Conservation (phyloP, 2,329 filamentous ascomycete genomes). For the Colletotrichum viniferum region DNA sequence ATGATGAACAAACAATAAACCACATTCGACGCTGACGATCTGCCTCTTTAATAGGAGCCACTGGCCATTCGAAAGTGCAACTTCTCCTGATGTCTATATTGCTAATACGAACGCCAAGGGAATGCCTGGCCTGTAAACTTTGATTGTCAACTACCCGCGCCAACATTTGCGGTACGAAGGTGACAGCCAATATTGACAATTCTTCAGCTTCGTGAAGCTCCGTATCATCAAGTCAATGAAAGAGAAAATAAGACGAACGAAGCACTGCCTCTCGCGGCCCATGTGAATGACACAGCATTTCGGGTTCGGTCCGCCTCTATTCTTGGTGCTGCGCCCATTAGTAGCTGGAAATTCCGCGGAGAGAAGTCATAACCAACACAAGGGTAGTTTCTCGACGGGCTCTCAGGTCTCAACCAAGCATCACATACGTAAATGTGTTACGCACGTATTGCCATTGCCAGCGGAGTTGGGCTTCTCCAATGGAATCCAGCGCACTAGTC, state of each 20-base stretch:
- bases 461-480: background rate
- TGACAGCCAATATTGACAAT: background rate
- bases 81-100: background rate
- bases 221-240: background rate
- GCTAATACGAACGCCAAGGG: background rate
- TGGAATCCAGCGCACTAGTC: background rate
- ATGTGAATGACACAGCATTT: background rate
- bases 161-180: background rate
- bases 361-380: too few species aligned
- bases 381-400: too few species aligned
- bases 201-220: background rate
- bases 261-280: background rate
- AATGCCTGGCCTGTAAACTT: background rate
- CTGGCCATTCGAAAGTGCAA: accelerated
- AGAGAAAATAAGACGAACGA: background rate
- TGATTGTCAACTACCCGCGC: background rate
- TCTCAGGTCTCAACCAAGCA: too few species aligned
- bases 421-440: too few species aligned
- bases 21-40: accelerated
- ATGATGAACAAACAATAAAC: background rate
- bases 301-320: background rate
- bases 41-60: background rate
- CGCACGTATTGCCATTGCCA: background rate
- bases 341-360: too few species aligned
- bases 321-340: background rate